Base-by-base conservation (phyloP, 208 protist genomes). In the Leptomonas pyrrhocoris region DNA sequence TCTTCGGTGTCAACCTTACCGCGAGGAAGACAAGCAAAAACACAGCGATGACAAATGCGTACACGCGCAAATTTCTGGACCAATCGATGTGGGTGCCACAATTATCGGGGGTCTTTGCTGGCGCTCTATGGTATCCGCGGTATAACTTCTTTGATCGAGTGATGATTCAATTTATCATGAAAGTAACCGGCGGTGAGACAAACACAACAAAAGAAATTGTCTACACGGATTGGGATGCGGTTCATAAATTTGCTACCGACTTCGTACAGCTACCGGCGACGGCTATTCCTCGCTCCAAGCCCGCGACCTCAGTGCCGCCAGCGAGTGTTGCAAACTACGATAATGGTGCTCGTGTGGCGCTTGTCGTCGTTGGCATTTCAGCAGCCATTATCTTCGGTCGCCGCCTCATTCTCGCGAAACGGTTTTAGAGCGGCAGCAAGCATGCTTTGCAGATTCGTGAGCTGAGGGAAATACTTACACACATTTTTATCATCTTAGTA, bases 131-230 rank as follows among this genome's bases (percentile, higher is more conserved):
- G 43, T 77, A 77, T 54, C 72, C 72, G 16, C 64, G 46, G 18
- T 77, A 77, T 54, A 58, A 34, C 57, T 48, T 62, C 21, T 77
- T 66, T 23, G 72, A 77, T 34, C 72, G 72, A 25, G 28, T 31
- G 28, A 66, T 77, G 48, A 77, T 77, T 25, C 65, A 62, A 27
- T 66, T 70, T 55, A 77, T 77, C 42, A 77, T 77, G 72, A 50
- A 64, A 5, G 23, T 77, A 34, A 67, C 72, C 21, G 62, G 62
- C 25, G 72, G 72, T 18, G 72, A 77, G 18, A 77, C 72, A 25
- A 63, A 77, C 51, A 30, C 58, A 4, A 61, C 61, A 25, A 68
- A 57, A 25, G 62, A 70, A 43, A 60, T 62, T 27, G 72, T 70
- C 13, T 77, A 71, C 72, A 77, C 72, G 15, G 63, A 77, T 28